These are phyloP conservation scores for Ceratobasidium sp. DNA, from an alignment of 1,284 basidiomycete species.

Conservation along the genomic window DNA sequence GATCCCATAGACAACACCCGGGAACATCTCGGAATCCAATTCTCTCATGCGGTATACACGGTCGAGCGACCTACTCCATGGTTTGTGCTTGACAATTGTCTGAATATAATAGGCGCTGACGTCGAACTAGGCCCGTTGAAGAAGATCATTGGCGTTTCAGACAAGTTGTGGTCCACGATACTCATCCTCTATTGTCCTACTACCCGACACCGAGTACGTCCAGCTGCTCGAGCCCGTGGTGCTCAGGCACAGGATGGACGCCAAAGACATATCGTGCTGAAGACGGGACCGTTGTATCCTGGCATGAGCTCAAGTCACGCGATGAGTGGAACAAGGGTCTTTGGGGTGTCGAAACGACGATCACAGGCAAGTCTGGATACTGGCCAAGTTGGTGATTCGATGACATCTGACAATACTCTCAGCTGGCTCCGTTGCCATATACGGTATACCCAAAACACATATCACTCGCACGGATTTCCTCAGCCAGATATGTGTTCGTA, in stretches of 20 bases:
- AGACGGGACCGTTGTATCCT: slow-evolving; percentile 2
- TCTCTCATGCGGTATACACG: slow-evolving; percentile 26
- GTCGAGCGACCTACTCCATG: slow-evolving; percentile 24
- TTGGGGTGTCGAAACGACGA: slow-evolving; percentile 8
- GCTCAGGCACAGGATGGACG: not conserved
- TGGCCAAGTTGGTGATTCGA: not conserved
- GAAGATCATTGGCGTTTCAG: slow-evolving; percentile 33
- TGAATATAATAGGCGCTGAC: not conserved
- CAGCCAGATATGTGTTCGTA: slow-evolving; percentile 2
- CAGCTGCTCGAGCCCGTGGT: not conserved
- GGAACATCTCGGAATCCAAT: not conserved
- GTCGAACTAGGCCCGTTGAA: slow-evolving; percentile 1
- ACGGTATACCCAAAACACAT: slow-evolving; percentile 12
- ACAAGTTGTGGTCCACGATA: slow-evolving; percentile 21
- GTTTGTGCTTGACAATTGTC: not conserved
- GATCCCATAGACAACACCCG: not conserved
- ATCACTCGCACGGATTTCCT: not conserved
- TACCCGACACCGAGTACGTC: not conserved
- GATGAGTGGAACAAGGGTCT: not conserved
- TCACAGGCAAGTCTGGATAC: not conserved
- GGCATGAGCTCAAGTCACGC: slow-evolving; percentile 4
- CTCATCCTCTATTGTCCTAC: slow-evolving; percentile 9
- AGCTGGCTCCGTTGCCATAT: slow-evolving; percentile 20
- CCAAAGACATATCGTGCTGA: not conserved
- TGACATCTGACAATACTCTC: not conserved